A percentile compares a stretch with the other conserved stretches of the same genome.
Conservation (phyloP, 805 yeast genomes). For the Saccharomycopsis microspora region DNA sequence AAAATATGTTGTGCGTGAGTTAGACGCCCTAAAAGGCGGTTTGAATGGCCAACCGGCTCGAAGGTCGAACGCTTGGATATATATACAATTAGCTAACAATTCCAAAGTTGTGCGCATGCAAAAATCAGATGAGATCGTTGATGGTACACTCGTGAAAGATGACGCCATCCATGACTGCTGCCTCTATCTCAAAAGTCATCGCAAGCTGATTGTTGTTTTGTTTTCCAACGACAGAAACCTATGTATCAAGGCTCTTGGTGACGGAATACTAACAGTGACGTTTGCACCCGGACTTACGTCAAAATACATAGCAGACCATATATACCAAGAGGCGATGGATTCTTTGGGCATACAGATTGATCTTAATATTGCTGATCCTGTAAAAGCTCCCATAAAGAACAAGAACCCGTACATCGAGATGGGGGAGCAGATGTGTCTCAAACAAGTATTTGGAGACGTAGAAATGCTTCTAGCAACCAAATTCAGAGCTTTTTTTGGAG, state of each 20-base stretch:
- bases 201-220: slow-evolving; percentile 35
- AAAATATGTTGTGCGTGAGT: slow-evolving; percentile 53
- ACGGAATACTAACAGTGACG: slow-evolving; percentile 54
- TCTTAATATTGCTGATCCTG: neutral
- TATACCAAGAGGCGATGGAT: slow-evolving; percentile 24
- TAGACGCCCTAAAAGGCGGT: slow-evolving; percentile 70
- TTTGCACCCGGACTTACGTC: slow-evolving; percentile 35
- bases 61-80: slow-evolving; percentile 72
- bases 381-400: neutral
- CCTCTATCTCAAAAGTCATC: slow-evolving; percentile 28
- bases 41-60: slow-evolving; percentile 44
- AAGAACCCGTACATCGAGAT: neutral
- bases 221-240: slow-evolving; percentile 78
- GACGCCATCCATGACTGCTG: slow-evolving; percentile 85
- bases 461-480: neutral
- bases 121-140: slow-evolving; percentile 39
- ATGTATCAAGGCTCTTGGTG: slow-evolving; percentile 64
- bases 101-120: slow-evolving; percentile 54
- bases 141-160: slow-evolving; percentile 41
- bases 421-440: too few species aligned
- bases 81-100: slow-evolving; percentile 39
- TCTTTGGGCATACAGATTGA: neutral
- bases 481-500: neutral
- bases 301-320: slow-evolving; percentile 28
- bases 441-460: too few species aligned